Evolutionary conservation across 2,329 filamentous ascomycete genomes (phyloP).

Genomic region (Didymella pomorum): DNA sequence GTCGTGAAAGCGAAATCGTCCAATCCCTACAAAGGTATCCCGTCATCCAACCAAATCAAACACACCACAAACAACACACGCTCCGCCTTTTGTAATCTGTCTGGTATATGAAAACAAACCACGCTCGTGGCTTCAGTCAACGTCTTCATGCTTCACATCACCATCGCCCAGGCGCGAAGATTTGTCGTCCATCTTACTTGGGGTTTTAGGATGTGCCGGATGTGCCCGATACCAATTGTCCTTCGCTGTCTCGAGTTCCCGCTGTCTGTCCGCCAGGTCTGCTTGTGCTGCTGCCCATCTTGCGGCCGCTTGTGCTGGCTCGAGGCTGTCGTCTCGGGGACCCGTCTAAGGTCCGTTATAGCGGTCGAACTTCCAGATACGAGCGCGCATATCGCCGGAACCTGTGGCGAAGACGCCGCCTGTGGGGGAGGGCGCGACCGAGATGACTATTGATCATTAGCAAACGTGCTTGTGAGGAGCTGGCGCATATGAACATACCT

Average conservation of each 20-base stretch:
- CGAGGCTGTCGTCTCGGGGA: background rate
- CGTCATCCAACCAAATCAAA: background rate
- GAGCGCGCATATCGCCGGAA: constrained; percentile 95
- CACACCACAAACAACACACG: background rate
- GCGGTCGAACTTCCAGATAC: constrained; percentile 79
- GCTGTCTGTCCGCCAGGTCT: background rate
- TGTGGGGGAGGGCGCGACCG: constrained; percentile 89
- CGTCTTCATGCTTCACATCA: background rate
- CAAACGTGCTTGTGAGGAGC: background rate
- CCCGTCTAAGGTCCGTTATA: constrained; percentile 42
- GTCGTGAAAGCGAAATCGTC: background rate
- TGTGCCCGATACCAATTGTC: too few relatives aligned
- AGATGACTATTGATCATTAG: constrained; percentile 72
- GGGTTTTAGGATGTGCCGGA: background rate
- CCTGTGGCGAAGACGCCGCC: constrained; percentile 93
- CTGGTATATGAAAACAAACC: background rate
- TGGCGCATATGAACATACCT: constrained; percentile 56
- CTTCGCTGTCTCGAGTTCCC: background rate
- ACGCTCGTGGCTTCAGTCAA: background rate
- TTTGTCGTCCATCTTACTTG: background rate
- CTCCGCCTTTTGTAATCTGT: background rate
- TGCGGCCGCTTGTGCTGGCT: background rate
- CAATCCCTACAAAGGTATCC: background rate
- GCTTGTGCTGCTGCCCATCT: background rate
- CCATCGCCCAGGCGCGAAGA: background rate